Evolutionary conservation across 1,284 basidiomycete species (phyloP).

Genomic region (Wolfiporia cocos): DNA sequence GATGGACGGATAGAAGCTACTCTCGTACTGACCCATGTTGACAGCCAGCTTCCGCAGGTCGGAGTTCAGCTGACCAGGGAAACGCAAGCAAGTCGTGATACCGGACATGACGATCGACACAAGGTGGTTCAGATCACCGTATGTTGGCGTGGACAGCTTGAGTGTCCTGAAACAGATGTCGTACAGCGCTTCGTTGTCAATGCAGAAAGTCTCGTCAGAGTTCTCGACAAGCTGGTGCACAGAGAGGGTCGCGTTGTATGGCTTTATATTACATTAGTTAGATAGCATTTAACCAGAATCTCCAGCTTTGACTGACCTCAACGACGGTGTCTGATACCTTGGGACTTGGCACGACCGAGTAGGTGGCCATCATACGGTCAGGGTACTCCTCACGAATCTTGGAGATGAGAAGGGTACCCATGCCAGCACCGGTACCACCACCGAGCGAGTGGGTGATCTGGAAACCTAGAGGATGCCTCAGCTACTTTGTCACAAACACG

Average conservation of each 20-base stretch:
- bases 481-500: slow-evolving; percentile 10
- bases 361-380: slow-evolving; percentile 97
- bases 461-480: slow-evolving; percentile 56
- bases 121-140: slow-evolving; percentile 96
- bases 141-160: slow-evolving; percentile 90
- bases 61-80: slow-evolving; percentile 99
- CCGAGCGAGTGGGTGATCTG: slow-evolving; percentile 96
- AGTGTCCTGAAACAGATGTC: slow-evolving; percentile 98
- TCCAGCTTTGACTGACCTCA: slow-evolving; percentile 45
- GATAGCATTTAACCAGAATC: not conserved
- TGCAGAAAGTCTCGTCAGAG: slow-evolving; percentile 93
- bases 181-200: slow-evolving; percentile 98
- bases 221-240: slow-evolving; percentile 96
- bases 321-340: slow-evolving; percentile 98
- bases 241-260: slow-evolving; percentile 93
- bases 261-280: slow-evolving; percentile 34
- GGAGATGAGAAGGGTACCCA: slow-evolving; percentile 86
- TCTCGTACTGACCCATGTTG: slow-evolving; percentile 79
- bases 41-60: slow-evolving; percentile 96
- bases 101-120: slow-evolving; percentile 98
- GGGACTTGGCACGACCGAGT: slow-evolving; percentile 92
- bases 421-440: slow-evolving; percentile 94
- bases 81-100: slow-evolving; percentile 92
- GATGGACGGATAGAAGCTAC: too few relatives aligned
- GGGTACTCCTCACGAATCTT: slow-evolving; percentile 94